Conservation (phyloP, 768 basidiomycete species). For the Mycena olivaceomarginata region DNA sequence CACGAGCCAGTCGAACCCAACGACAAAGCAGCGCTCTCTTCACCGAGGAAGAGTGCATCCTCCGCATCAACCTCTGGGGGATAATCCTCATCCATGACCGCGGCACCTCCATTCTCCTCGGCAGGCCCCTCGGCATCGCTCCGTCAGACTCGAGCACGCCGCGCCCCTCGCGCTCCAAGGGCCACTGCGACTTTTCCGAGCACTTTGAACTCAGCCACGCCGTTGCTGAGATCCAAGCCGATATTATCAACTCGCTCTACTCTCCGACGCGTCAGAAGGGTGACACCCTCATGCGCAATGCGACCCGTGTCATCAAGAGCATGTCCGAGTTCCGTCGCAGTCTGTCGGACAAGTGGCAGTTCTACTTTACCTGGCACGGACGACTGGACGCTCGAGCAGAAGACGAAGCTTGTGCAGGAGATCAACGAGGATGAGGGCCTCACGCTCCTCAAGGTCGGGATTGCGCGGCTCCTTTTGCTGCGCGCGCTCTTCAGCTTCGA, state of each 20-base stretch:
- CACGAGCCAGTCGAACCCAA: conserved; percentile 71
- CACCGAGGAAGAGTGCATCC: conserved; percentile 84
- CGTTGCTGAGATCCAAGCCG: conserved; percentile 90
- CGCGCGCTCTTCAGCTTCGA: conserved; percentile 88
- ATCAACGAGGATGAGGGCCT: conserved; percentile 90
- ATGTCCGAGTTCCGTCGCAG: conserved; percentile 82
- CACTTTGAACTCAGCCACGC: conserved; percentile 88
- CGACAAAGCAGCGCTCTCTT: conserved; percentile 68
- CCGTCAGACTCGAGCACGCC: conserved; percentile 92
- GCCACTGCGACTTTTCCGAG: conserved; percentile 77
- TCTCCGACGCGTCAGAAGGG: conserved; percentile 82
- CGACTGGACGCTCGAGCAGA: conserved; percentile 83
- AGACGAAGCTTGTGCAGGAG: conserved; percentile 78
- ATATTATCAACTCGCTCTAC: conserved; percentile 92
- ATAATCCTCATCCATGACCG: conserved; percentile 92
- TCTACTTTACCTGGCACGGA: conserved; percentile 87
- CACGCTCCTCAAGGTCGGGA: conserved; percentile 89
- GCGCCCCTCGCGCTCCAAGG: conserved; percentile 72
- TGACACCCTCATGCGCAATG: conserved; percentile 84
- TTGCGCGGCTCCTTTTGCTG: conserved; percentile 85
- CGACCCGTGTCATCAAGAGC: conserved; percentile 86
- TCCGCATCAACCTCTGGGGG: conserved; percentile 90
- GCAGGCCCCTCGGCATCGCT: conserved; percentile 88
- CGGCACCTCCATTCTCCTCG: conserved; percentile 91
- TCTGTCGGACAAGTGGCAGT: conserved; percentile 83